Conservation (phyloP, 192 early-diverging fungal species). For the Backusella mclennaniae region DNA sequence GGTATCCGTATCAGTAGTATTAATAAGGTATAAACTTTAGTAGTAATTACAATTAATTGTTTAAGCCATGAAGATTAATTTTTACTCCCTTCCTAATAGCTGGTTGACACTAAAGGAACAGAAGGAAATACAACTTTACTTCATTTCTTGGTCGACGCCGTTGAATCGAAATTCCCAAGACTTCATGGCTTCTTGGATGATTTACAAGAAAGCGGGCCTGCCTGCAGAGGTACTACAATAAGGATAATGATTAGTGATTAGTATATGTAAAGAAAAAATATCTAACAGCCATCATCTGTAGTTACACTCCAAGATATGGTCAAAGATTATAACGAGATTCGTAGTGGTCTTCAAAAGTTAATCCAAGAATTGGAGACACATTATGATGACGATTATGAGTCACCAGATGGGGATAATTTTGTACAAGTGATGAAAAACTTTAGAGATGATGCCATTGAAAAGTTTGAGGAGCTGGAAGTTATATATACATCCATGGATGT, state of each 20-base stretch:
- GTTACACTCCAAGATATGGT: constrained; percentile 54
- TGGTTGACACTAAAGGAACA: constrained; percentile 83
- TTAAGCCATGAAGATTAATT: not conserved
- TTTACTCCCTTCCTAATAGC: constrained; percentile 16
- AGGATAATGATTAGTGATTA: not conserved
- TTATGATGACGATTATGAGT: constrained; percentile 40
- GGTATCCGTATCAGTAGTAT: constrained; percentile 82
- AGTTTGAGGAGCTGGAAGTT: constrained; percentile 58
- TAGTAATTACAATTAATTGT: not conserved
- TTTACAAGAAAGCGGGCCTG: constrained; percentile 63
- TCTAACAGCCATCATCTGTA: constrained; percentile 14
- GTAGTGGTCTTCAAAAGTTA: constrained; percentile 44
- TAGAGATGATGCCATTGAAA: constrained; percentile 56
- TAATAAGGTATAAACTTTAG: constrained; percentile 54
- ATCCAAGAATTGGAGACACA: constrained; percentile 44
- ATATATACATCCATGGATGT: constrained; percentile 70
- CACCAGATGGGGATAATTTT: constrained; percentile 64
- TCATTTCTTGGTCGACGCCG: constrained; percentile 72
- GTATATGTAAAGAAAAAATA: not conserved
- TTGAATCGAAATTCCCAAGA: constrained; percentile 64
- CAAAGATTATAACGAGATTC: constrained; percentile 49
- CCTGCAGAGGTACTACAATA: constrained; percentile 58
- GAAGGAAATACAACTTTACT: constrained; percentile 69
- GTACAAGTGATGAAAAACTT: constrained; percentile 62
- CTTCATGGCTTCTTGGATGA: constrained; percentile 65